phyloP scores from a whole-genome alignment of 2,329 filamentous ascomycete genomes.

The Penicillium thymicola region DNA sequence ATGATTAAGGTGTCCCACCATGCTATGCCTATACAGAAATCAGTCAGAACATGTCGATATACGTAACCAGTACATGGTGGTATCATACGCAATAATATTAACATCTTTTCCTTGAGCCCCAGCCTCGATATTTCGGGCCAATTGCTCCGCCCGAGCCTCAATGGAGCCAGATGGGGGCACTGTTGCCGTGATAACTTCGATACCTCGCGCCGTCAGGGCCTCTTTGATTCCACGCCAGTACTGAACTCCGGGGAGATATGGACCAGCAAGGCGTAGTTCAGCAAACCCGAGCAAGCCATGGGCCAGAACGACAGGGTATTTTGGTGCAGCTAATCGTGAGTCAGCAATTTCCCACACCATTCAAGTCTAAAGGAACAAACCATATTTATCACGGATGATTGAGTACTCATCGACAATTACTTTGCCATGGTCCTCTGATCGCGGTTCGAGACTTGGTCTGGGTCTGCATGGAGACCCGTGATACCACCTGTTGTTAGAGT shows the following conservation, averaged over 20 bases:
- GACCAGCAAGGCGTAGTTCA: constrained; percentile 55
- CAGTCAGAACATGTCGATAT: background rate
- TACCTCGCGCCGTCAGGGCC: constrained; percentile 53
- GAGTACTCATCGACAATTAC: constrained; percentile 62
- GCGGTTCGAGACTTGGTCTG: constrained; percentile 43
- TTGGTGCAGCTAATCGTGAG: constrained; percentile 39
- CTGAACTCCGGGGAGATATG: constrained; percentile 55
- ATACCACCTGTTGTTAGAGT: constrained; percentile 11
- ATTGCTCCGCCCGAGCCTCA: constrained; percentile 53
- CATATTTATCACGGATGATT: constrained; percentile 55
- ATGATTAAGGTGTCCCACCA: constrained; percentile 36
- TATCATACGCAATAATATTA: constrained; percentile 61
- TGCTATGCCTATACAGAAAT: constrained; percentile 42
- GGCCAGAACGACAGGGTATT: constrained; percentile 60
- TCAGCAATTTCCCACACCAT: background rate
- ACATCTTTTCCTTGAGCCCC: constrained; percentile 57
- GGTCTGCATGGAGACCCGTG: constrained; percentile 15
- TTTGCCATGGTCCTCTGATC: constrained; percentile 51
- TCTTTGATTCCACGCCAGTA: constrained; percentile 65
- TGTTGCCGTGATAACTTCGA: constrained; percentile 60
- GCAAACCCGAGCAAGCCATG: constrained; percentile 67
- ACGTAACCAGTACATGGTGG: background rate
- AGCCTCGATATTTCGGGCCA: constrained; percentile 52
- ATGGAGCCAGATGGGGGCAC: constrained; percentile 60
- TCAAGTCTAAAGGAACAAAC: constrained; percentile 31